A percentile compares a stretch with the other conserved stretches of the same genome.
Conservation (phyloP, 2,329 filamentous ascomycete species). For the Pseudopyricularia javanii region DNA sequence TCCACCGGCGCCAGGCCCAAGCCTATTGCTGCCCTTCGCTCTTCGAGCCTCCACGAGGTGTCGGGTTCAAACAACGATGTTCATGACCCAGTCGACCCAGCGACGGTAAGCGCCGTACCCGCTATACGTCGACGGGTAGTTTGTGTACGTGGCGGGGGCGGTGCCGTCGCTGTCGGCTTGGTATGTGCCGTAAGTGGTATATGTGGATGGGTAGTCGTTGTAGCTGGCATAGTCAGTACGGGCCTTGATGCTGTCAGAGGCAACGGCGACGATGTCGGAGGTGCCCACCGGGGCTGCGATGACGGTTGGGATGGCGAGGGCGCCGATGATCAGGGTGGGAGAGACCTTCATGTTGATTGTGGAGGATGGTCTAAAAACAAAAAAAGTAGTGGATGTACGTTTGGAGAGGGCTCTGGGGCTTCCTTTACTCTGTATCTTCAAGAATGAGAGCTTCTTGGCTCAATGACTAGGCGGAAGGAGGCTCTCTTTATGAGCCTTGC, state of each 20-base stretch:
- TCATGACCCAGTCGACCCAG: constrained; percentile 5
- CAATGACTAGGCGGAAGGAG: no score
- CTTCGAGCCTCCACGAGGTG: neutral
- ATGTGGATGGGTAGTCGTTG: no score
- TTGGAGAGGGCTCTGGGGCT: neutral
- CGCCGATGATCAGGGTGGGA: neutral
- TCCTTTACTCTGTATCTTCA: no score
- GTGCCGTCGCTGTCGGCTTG: neutral
- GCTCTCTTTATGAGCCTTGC: no score
- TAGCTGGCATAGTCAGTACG: neutral
- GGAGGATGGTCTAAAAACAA: neutral
- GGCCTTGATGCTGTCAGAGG: neutral
- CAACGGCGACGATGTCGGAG: neutral
- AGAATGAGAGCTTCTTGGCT: no score
- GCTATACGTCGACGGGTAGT: constrained; percentile 1
- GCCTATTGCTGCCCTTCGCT: neutral
- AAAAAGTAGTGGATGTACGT: neutral
- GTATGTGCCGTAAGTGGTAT: neutral
- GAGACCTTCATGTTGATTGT: constrained; percentile 3
- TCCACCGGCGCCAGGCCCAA: no score
- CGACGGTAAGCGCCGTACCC: constrained; percentile 7
- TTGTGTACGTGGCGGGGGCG: neutral
- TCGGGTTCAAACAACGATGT: constrained; percentile 1
- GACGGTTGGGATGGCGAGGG: constrained; percentile 2
- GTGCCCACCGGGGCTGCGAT: constrained; percentile 3